phyloP scores from a whole-genome alignment of 345 rosid genomes.

The Microthlaspi erraticum region DNA sequence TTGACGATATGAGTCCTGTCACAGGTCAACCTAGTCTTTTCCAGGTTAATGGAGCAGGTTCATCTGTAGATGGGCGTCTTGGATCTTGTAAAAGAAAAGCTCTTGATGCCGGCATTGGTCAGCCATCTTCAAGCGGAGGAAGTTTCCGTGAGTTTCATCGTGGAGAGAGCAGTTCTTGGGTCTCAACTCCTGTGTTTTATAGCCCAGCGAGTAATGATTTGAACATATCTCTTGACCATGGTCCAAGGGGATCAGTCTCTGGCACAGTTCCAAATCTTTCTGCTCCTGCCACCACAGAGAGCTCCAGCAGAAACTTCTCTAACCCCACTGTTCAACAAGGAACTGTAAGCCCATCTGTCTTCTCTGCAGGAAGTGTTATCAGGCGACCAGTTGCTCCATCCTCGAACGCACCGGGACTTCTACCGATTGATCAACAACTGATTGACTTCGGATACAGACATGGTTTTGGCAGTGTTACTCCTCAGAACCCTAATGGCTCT shows the following conservation, averaged over 20 bases:
- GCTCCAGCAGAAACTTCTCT: slow-evolving; percentile 64
- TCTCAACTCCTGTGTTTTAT: slow-evolving; percentile 45
- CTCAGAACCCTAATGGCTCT: slow-evolving; percentile 51
- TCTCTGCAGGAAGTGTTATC: slow-evolving; percentile 54
- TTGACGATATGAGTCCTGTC: slow-evolving; percentile 49
- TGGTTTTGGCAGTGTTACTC: slow-evolving; percentile 41
- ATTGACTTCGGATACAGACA: slow-evolving; percentile 53
- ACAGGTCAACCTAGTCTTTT: slow-evolving; percentile 48
- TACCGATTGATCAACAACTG: slow-evolving; percentile 53
- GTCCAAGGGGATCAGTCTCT: slow-evolving; percentile 52
- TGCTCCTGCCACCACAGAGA: slow-evolving; percentile 49
- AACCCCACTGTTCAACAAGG: slow-evolving; percentile 59
- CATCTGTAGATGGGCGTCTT: slow-evolving; percentile 61
- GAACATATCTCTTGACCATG: slow-evolving; percentile 53
- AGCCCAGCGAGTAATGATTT: slow-evolving; percentile 47
- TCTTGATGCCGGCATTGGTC: slow-evolving; percentile 65
- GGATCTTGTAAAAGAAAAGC: slow-evolving; percentile 82
- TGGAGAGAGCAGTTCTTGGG: slow-evolving; percentile 62
- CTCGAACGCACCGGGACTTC: slow-evolving; percentile 50
- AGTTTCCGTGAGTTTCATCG: slow-evolving; percentile 59
- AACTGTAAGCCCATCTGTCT: slow-evolving; percentile 46
- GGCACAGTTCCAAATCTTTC: slow-evolving; percentile 45
- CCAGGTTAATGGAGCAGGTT: slow-evolving; percentile 53
- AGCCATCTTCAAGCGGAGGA: slow-evolving; percentile 61
- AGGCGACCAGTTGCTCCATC: slow-evolving; percentile 54